Evolutionary conservation across 2,329 filamentous ascomycete species (phyloP), one percentile per base, ranked within the genome.

Genomic region (Fusarium citri): DNA sequence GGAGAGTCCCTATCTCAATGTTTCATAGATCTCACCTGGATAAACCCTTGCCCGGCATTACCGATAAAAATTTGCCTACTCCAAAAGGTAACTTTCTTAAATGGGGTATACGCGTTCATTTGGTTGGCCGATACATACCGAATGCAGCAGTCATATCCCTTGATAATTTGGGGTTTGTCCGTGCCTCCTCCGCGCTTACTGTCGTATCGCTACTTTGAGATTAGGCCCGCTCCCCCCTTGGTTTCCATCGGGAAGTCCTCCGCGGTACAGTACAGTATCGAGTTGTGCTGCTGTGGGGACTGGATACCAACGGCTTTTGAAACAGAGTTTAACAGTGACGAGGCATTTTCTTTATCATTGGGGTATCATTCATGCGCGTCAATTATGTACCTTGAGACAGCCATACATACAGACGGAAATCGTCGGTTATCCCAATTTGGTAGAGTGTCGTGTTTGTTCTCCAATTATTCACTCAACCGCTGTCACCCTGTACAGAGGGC

Each of bases 211-310:
- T n/a, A 22, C 15, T 25, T 41, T 18, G 6, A 26, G 18, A 11
- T 49, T 23, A 15, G 37, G 3, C 16, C 59, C 59, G 15, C 22
- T 23, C 54, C n/a, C n/a, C n/a, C n/a, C n/a, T n/a, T n/a, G n/a
- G n/a, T 41, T 61, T 41, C 61, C 54, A 48, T 60, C 55, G 28
- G 61, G 61, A 59, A 65, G 14, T 15, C 20, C 37, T 65, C 60
- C 62, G 53, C 60, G 59, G 28, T n/a, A n/a, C n/a, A n/a, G n/a
- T n/a, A n/a, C n/a, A n/a, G n/a, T 43, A 59, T 30, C 28, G 26
- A 26, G 25, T 26, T 26, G 25, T 26, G 25, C 25, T 26, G 25
- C 25, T 26, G 25, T 26, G 25, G 25, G 25, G 25, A 26, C 25
- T 26, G 26, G 26, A 5, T 26, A 26, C 1, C 25, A 41, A 45